A percentile compares a stretch with the other conserved stretches of the same genome.
phyloP scores from a whole-genome alignment of 2,329 filamentous ascomycete species.

The Diaporthe humulicola region DNA sequence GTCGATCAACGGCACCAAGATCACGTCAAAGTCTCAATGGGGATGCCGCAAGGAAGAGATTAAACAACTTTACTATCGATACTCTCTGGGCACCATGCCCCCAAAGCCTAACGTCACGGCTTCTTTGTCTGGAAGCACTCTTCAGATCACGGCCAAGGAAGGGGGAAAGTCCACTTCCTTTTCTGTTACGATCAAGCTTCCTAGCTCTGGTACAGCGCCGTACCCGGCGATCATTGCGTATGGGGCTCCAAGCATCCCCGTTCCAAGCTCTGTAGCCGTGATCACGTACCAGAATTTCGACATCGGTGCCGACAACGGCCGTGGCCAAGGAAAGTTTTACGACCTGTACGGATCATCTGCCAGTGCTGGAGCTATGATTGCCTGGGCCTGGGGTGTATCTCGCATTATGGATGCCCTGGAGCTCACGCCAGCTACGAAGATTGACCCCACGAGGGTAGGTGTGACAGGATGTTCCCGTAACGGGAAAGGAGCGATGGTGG shows the following conservation, averaged over 20 bases:
- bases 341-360: constrained; percentile 60
- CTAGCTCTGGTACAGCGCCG: neutral
- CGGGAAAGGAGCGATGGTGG: constrained; percentile 64
- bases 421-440: constrained; percentile 51
- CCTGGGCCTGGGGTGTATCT: constrained; percentile 64
- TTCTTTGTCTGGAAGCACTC: constrained; percentile 48
- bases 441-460: constrained; percentile 53
- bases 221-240: constrained; percentile 61
- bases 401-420: constrained; percentile 64
- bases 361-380: constrained; percentile 60
- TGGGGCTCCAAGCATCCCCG: constrained; percentile 58
- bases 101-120: constrained; percentile 51
- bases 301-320: constrained; percentile 66
- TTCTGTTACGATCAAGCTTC: constrained; percentile 9
- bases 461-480: constrained; percentile 66
- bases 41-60: constrained; percentile 58
- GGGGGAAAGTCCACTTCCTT: neutral
- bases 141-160: constrained; percentile 50
- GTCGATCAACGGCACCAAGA: constrained; percentile 51
- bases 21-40: constrained; percentile 55
- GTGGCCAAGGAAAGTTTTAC: constrained; percentile 63
- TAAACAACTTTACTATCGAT: constrained; percentile 49
- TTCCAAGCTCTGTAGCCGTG: constrained; percentile 60
- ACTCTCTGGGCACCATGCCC: constrained; percentile 55
- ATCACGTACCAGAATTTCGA: constrained; percentile 64